phyloP scores from a whole-genome alignment of 2,329 filamentous ascomycete genomes.

The Peltaster fructicola region DNA sequence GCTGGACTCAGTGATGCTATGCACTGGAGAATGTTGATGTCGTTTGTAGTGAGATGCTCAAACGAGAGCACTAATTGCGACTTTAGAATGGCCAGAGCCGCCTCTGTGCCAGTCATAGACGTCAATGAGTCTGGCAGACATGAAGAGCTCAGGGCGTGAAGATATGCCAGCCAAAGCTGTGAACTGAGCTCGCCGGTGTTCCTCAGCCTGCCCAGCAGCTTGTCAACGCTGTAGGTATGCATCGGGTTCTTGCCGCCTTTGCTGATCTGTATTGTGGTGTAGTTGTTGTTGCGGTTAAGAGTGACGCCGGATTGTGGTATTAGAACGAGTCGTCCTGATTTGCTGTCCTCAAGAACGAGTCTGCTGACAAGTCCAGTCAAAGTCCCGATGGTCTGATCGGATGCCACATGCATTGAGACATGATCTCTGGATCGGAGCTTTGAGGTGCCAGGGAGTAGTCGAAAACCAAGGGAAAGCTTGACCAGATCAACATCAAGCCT shows the following conservation, averaged over 20 bases:
- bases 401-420: constrained; percentile 20
- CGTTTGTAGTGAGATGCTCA: constrained; percentile 6
- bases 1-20: constrained; percentile 19
- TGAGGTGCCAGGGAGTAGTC: constrained; percentile 3
- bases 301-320: constrained; percentile 22
- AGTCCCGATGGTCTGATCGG: constrained; percentile 40
- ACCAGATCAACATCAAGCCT: constrained; percentile 10
- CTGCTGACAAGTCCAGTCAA: constrained; percentile 43
- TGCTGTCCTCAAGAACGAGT: constrained; percentile 28
- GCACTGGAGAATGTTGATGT: constrained; percentile 9
- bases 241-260: too few relatives aligned
- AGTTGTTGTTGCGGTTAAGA: too few relatives aligned
- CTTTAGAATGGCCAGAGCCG: constrained; percentile 19
- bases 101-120: constrained; percentile 41
- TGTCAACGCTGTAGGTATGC: constrained; percentile 34
- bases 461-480: constrained; percentile 9
- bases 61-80: constrained; percentile 11
- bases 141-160: constrained; percentile 45
- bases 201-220: constrained; percentile 37
- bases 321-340: constrained; percentile 33
- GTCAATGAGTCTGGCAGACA: constrained; percentile 41
- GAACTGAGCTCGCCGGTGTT: constrained; percentile 32
- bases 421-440: constrained; percentile 9
- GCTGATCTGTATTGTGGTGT: too few relatives aligned
- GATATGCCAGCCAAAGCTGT: constrained; percentile 23